Evolutionary conservation across 1,139 yeast species (phyloP), one percentile per base, ranked within the genome.

Genomic region (Lodderomyces orthopsilosis): DNA sequence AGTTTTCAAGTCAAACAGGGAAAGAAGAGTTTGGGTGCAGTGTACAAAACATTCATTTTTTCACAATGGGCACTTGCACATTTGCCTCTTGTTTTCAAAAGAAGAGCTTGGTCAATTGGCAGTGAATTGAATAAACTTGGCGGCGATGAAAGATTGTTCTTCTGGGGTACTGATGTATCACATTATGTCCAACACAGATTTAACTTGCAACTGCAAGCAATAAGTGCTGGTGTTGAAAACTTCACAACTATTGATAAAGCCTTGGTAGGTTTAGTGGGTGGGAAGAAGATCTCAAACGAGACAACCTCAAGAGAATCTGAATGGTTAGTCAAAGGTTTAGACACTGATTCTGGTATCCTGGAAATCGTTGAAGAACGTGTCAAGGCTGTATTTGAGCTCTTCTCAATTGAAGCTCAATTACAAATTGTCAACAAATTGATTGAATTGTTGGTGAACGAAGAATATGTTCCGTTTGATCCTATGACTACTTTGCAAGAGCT

Each of bases 351-450:
- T 15, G 67, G 74, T 50, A 74, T 79, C 42, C 79, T 75, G 34
- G 63, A 83, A 24, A 74, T 81, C n/a, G 74, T 82, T 5, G 74
- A 81, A 38, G 58, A 68, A 17, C 79, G 83, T 52, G 56, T 88
- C n/a, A 60, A 72, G 17, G 54, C 60, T 15, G 61, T 86, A 8
- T 89, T 87, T 67, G 61, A 69, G 2, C 63, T 90, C 53, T 81
- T 59, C 37, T 46, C 81, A 41, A 58, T 64, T 26, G 90, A 85
- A 2, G 65, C 70, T 34, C 86, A 83, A 59, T 59, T 81, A 36
- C 73, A 69, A 37, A 59, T 91, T 24, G 74, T 84, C 37, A 76
- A 76, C 55, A 73, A 75, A 40, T 69, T 89, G 43, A 66, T 89
- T 26, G 95, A 87, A 24, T 62, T 76, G 38, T 55, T 75, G 36